phyloP scores from a whole-genome alignment of 2,329 filamentous ascomycete genomes.

The Aspergillaceae sp. region DNA sequence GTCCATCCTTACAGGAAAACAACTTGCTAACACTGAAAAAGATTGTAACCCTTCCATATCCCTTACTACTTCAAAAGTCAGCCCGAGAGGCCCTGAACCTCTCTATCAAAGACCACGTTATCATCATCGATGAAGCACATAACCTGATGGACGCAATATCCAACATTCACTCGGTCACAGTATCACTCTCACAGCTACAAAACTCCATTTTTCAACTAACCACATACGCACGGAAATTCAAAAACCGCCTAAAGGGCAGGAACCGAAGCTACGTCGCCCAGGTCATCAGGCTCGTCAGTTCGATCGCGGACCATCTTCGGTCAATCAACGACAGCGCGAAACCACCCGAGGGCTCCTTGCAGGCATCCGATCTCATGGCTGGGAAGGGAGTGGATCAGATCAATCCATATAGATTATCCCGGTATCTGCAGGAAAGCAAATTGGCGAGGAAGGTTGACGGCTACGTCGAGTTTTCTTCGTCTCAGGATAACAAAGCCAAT shows the following conservation, averaged over 20 bases:
- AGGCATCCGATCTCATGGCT: constrained; percentile 62
- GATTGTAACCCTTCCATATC: constrained; percentile 88
- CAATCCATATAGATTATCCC: constrained; percentile 79
- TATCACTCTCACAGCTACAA: constrained; percentile 64
- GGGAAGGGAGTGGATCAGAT: constrained; percentile 90
- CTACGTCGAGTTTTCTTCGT: constrained; percentile 57
- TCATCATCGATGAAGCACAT: constrained; percentile 96
- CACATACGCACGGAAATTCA: constrained; percentile 77
- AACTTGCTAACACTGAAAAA: constrained; percentile 18
- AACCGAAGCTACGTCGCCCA: constrained; percentile 89
- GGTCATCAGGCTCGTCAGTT: constrained; percentile 72
- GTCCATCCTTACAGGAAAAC: not conserved
- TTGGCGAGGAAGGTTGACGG: constrained; percentile 90
- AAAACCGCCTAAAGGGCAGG: constrained; percentile 77
- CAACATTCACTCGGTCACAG: constrained; percentile 71
- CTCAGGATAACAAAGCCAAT: too few species aligned
- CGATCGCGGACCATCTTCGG: constrained; percentile 62
- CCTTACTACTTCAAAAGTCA: constrained; percentile 74
- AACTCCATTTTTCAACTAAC: constrained; percentile 67
- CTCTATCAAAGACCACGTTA: constrained; percentile 74
- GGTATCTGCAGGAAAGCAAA: constrained; percentile 85
- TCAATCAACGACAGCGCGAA: constrained; percentile 34
- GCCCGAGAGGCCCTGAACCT: constrained; percentile 82
- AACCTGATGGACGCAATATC: constrained; percentile 95
- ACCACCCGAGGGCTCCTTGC: constrained; percentile 57